Evolutionary conservation across 2,329 filamentous ascomycete species (phyloP).

Genomic region (Microsporum audouinii): DNA sequence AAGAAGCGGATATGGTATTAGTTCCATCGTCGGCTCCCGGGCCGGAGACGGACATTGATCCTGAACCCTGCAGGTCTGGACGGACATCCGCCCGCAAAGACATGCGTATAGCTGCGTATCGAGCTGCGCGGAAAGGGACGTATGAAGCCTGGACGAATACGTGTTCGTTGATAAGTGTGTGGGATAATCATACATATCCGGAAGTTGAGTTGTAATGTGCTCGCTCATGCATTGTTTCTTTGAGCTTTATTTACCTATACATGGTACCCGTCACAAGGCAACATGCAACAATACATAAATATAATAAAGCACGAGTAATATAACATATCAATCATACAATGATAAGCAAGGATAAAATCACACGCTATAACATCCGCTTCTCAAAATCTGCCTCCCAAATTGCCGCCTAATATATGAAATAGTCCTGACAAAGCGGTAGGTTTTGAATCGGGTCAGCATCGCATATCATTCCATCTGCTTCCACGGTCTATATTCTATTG

Average conservation of each 20-base stretch:
- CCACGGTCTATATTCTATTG: constrained; percentile 44
- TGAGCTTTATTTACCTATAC: not conserved
- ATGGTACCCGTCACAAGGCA: not conserved
- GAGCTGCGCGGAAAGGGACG: constrained; percentile 31
- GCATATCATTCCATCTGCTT: constrained; percentile 68
- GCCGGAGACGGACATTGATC: not conserved
- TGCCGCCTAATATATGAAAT: constrained; percentile 56
- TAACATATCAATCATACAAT: not conserved
- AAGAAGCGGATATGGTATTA: not conserved
- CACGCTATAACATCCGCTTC: not conserved
- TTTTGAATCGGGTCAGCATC: constrained; percentile 58
- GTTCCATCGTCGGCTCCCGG: constrained; percentile 1
- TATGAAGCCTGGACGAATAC: constrained; percentile 32
- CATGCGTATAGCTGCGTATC: constrained; percentile 27
- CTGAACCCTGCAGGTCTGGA: not conserved
- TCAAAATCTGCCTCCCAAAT: not conserved
- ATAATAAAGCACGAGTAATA: not conserved
- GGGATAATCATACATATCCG: constrained; percentile 32
- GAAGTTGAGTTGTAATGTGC: constrained; percentile 31
- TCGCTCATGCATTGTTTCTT: not conserved
- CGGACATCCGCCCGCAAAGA: not conserved
- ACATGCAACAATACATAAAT: not conserved
- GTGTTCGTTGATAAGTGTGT: constrained; percentile 33
- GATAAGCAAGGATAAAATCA: not conserved
- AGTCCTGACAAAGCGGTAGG: constrained; percentile 66